Evolutionary conservation across 129 eudicot species (phyloP).

Genomic region (Flaveria trinervia): DNA sequence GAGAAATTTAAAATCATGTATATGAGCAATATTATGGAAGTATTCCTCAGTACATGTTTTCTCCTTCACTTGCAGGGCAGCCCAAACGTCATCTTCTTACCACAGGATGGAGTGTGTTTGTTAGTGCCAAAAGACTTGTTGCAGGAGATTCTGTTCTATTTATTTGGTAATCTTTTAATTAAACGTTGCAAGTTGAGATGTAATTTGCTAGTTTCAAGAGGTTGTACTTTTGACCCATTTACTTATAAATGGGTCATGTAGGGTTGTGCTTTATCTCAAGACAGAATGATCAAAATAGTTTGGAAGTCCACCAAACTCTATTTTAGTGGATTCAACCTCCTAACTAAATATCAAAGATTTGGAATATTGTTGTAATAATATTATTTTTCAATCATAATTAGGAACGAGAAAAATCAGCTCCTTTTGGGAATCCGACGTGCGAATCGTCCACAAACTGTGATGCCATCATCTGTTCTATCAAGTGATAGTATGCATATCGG

Average conservation of each 20-base stretch:
- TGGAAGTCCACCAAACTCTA: background rate
- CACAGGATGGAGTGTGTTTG: slow-evolving; percentile 99
- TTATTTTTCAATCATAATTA: slow-evolving; percentile 22
- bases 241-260: background rate
- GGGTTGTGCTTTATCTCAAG: background rate
- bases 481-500: slow-evolving; percentile 99
- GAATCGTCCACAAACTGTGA: slow-evolving; percentile 87
- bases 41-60: slow-evolving; percentile 1
- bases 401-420: slow-evolving; percentile 98
- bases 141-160: slow-evolving; percentile 98
- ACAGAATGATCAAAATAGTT: background rate
- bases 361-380: background rate
- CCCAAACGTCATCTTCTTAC: slow-evolving; percentile 98
- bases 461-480: slow-evolving; percentile 99
- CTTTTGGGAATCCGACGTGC: slow-evolving; percentile 95
- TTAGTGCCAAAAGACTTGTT: slow-evolving; percentile 95
- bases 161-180: slow-evolving; percentile 62
- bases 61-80: slow-evolving; percentile 66
- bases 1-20: background rate
- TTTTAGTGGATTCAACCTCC: background rate
- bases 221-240: background rate
- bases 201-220: background rate
- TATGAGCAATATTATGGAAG: background rate
- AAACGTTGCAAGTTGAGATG: background rate
- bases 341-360: background rate